Conservation (phyloP, 164 flowering plant genomes). For the Liquidambar formosana region DNA sequence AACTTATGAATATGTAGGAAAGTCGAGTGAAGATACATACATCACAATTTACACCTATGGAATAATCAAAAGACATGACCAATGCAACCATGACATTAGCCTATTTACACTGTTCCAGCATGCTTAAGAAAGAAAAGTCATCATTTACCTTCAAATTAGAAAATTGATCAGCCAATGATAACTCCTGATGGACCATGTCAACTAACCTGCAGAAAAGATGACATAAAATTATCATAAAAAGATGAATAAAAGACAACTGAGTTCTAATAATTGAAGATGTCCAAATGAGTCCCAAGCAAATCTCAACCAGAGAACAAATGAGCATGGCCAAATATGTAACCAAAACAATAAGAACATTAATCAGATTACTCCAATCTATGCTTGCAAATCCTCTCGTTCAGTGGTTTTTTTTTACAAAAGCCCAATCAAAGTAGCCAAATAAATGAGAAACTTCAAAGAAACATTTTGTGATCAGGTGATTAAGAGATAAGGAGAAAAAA, state of each 20-base stretch:
- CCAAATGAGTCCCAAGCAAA: background rate
- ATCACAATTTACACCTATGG: background rate
- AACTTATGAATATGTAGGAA: too few relatives aligned
- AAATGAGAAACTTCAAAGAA: too few relatives aligned
- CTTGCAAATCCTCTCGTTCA: too few relatives aligned
- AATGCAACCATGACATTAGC: background rate
- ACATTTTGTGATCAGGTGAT: too few relatives aligned
- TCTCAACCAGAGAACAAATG: background rate
- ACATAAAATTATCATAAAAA: background rate
- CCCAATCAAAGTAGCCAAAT: too few relatives aligned
- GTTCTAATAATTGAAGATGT: background rate
- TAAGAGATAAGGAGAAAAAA: too few relatives aligned
- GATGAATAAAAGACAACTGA: background rate
- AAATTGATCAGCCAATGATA: slow-evolving; percentile 85
- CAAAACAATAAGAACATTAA: background rate
- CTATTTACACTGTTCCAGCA: background rate
- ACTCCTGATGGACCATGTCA: slow-evolving; percentile 83
- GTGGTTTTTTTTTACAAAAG: too few relatives aligned
- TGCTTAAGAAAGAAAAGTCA: slow-evolving; percentile 2
- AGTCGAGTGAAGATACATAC: too few relatives aligned
- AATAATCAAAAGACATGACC: background rate
- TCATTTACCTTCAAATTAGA: slow-evolving; percentile 69
- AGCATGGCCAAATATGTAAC: too few relatives aligned
- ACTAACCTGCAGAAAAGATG: slow-evolving; percentile 55
- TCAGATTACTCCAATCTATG: too few relatives aligned